Conservation (phyloP, 352 stramenopile species). For the Phytophthora sp. region DNA sequence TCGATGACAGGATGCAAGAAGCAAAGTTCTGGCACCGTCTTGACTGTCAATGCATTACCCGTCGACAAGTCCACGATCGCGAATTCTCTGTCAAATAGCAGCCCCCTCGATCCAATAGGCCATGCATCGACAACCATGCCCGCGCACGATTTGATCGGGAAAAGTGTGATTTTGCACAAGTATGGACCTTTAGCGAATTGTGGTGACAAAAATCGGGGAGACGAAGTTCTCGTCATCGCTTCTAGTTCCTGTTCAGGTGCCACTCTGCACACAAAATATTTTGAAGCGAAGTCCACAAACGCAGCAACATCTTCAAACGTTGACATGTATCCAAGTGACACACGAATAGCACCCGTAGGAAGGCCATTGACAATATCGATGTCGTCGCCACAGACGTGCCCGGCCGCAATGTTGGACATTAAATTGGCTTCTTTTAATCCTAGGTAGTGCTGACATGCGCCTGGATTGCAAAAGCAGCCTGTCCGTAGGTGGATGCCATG, state of each 20-base stretch:
- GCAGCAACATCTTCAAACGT: constrained; percentile 67
- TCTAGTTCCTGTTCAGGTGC: no score
- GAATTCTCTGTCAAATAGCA: constrained; percentile 80
- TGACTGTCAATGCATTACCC: constrained; percentile 57
- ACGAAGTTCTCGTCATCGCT: no score
- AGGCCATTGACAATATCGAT: constrained; percentile 71
- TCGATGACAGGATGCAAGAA: constrained; percentile 71
- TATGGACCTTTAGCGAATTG: constrained; percentile 17
- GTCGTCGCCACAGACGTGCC: constrained; percentile 74
- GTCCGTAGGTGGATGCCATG: constrained; percentile 75
- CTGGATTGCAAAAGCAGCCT: constrained; percentile 85
- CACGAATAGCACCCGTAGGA: constrained; percentile 69
- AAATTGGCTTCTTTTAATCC: constrained; percentile 56
- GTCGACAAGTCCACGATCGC: constrained; percentile 68
- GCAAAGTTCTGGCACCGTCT: constrained; percentile 62
- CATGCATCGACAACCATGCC: constrained; percentile 63
- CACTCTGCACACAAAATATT: constrained; percentile 61
- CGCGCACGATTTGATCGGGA: constrained; percentile 81
- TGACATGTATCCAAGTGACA: constrained; percentile 83
- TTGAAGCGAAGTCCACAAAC: constrained; percentile 57
- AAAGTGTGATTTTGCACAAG: constrained; percentile 66
- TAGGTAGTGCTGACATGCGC: constrained; percentile 74
- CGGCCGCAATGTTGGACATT: constrained; percentile 55
- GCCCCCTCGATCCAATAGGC: constrained; percentile 59
- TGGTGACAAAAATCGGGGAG: no score